Base-by-base conservation (phyloP, 495 filamentous ascomycete species). In the Cairneyella variabilis region DNA sequence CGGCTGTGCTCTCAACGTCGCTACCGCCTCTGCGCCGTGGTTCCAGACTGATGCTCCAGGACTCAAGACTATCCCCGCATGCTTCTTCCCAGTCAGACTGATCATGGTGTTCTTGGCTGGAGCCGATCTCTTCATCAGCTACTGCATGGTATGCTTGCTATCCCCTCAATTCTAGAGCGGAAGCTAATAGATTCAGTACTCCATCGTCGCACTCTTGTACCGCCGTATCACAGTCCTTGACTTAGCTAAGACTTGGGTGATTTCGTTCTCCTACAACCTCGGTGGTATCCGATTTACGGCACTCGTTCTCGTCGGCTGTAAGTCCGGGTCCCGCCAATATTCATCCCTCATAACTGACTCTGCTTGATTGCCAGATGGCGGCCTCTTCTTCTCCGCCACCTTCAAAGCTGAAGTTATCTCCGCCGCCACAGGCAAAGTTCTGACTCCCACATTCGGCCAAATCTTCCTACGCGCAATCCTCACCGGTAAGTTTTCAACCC, bases 381-480 rank as follows among this genome's bases (percentile, higher is more conserved):
- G 80, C 11, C 68, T 78, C 9, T 82, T 85, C 61, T 65, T 72
- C 11, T 53, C 69, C n/a, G 68, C 69, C 3, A 71, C 74, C 1
- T 84, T 76, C 66, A 69, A 69, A 25, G 67, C 61, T 6, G 65
- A 76, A 53, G 74, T 74, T 3, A 74, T 79, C 48, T 61, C 66
- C 26, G 76, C 76, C 52, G 80, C 79, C 0, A 76, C 71, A 4
- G 65, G 69, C 20, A 84, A 84, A 62, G 77, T 74, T 61, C 66
- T 83, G n/a, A 73, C 64, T 0, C 78, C 80, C 0, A 59, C 70
- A 11, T 86, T 76, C 65, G 77, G 80, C 59, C 73, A 76, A 53
- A 77, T 86, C 40, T 82, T 84, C 58, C 66, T 85, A 4, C 73
- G 77, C 43, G 82, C 67, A n/a, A 83, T 84, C 47, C 80, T 78